Evolutionary conservation across 805 yeast genomes (phyloP), one percentile per base, ranked within the genome.

Genomic region (Babjeviella inositovora): DNA sequence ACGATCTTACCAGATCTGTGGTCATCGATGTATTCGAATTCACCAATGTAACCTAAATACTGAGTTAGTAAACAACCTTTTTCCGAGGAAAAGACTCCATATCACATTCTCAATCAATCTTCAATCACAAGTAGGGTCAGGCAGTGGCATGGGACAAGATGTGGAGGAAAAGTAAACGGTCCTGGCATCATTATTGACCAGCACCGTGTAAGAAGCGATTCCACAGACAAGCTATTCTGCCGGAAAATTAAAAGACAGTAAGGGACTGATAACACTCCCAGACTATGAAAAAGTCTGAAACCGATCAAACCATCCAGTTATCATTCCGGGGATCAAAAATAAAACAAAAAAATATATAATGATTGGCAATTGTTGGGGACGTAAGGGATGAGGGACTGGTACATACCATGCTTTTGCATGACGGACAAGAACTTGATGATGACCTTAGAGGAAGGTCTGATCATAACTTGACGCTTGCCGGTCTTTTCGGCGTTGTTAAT

Each of bases 401-500:
- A 44, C 44, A 40, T 26, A 45, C 49, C 95, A 61, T 85, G 96
- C 67, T 71, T 82, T 71, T 85, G 96, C 80, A 85, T 84, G 47
- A 85, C 96, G 53, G 81, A 70, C 60, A 85, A 70, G 68, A 82
- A 85, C 67, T 82, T 85, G 76, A 85, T 72, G 68, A 85, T 84
- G 49, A 85, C 96, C 79, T 85, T 85, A 55, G 95, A 85, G 26
- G 96, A 82, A 41, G 96, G 96, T 74, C 95, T 80, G 66, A 85
- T 77, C 57, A 85, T 64, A 49, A 85, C 96, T 70, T 85, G 96
- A 69, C 96, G 80, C 73, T 85, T 85, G 63, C 96, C 96, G 64
- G 94, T 75, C 69, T 84, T 85, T 69, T 85, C 95, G 65, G 96
- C 96, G 64, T 85, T 85, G 90, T 84, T 82, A 65, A 85, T 85